Evolutionary conservation across 768 basidiomycete species (phyloP), one percentile per base, ranked within the genome.

Genomic region (Auricularia sp.): DNA sequence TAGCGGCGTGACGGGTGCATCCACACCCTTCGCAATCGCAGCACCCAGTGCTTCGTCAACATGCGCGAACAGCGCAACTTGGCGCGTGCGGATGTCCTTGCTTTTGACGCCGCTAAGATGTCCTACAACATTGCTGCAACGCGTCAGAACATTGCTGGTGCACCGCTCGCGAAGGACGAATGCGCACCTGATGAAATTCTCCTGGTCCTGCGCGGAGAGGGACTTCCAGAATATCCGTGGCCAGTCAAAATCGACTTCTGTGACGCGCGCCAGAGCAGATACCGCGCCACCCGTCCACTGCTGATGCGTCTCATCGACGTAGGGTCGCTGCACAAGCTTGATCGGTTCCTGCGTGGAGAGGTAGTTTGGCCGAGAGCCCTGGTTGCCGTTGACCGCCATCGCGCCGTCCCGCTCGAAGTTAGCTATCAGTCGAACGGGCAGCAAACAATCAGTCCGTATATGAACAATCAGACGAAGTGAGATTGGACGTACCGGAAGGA

Each of bases 161-260:
- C 7, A 5, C 4, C 21, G 33, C 16, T 39, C 44, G 16, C 1
- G 11, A 42, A 3, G 11, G 16, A 61, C 7, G 11, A 7, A 8
- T 24, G 29, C 70, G 59, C 36, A 72, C 73, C 62, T 72, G 61
- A 80, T 72, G 42, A 79, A 64, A 68, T 78, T 72, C 37, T 74
- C 70, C 65, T 81, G 80, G 34, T 77, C 72, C 65, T 89, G 84
- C 64, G 79, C 81, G 81, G 87, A 84, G n/a, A 91, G 89, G 68
- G 80, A 83, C 65, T 70, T 71, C 80, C 85, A 92, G 63, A 92
- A 74, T 29, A 79, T 83, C 65, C 89, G 86, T 13, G 90, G 90
- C 73, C 91, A 90, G 77, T 91, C 90, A 70, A 92, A 92, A 79
- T 92, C 90, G 68, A 91, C 88, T 90, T 78, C 77, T 7, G 68